Conservation (phyloP, 345 rosid genomes). For the Eucalyptus regnans region DNA sequence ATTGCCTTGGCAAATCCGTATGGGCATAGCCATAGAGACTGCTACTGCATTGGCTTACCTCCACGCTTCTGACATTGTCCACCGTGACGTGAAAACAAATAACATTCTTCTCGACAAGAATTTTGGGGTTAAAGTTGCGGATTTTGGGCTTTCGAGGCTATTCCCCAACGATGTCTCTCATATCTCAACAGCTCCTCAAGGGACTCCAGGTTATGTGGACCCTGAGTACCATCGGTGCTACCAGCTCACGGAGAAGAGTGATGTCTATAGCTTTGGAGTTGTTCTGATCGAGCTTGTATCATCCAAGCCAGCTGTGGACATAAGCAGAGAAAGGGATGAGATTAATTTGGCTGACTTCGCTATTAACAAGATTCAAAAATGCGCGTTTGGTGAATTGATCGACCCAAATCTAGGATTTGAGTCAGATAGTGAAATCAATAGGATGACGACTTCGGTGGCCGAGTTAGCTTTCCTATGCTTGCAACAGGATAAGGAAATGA, state of each 20-base stretch:
- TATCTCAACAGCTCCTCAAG: slow-evolving; percentile 6
- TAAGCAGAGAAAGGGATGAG: not conserved
- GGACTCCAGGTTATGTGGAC: slow-evolving; percentile 9
- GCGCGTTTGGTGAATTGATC: not conserved
- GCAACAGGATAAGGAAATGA: slow-evolving; percentile 1
- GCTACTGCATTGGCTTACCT: not conserved
- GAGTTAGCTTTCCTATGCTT: slow-evolving; percentile 6
- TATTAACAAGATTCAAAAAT: not conserved
- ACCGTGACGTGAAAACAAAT: slow-evolving; percentile 2
- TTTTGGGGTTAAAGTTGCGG: not conserved
- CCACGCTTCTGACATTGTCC: not conserved
- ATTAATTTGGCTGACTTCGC: slow-evolving; percentile 2
- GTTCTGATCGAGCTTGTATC: slow-evolving; percentile 1
- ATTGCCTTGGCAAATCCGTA: not conserved
- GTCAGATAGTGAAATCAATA: not conserved
- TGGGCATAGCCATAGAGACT: not conserved
- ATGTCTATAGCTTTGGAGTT: slow-evolving; percentile 5
- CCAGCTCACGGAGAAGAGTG: slow-evolving; percentile 6
- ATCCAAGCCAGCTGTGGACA: slow-evolving; percentile 2
- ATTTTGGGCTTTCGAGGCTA: slow-evolving; percentile 3
- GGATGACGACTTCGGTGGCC: not conserved
- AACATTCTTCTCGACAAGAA: slow-evolving; percentile 8
- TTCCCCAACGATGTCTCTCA: not conserved
- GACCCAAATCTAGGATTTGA: not conserved
- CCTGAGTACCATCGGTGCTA: slow-evolving; percentile 3